phyloP scores from a whole-genome alignment of 768 basidiomycete species.

The Termitomyces sp. region DNA sequence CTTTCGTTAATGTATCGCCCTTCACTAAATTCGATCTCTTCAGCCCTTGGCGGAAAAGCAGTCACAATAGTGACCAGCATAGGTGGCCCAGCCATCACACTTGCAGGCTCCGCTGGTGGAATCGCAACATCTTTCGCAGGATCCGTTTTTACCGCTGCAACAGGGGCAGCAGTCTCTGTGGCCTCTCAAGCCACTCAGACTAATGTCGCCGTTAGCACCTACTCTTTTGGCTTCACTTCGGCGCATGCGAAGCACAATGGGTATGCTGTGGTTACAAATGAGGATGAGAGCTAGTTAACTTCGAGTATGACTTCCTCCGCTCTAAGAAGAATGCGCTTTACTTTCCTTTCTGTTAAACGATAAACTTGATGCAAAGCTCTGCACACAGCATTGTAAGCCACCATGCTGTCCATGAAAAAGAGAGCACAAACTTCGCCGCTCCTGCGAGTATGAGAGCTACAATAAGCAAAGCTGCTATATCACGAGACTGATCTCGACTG shows the following conservation, averaged over 20 bases:
- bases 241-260: constrained; percentile 16
- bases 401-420: neutral
- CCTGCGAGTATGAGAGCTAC: constrained; percentile 57
- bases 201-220: constrained; percentile 20
- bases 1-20: constrained; percentile 4
- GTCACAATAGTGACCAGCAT: constrained; percentile 52
- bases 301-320: constrained; percentile 82
- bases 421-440: constrained; percentile 46
- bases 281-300: constrained; percentile 27
- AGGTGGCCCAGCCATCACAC: constrained; percentile 56
- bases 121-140: constrained; percentile 49
- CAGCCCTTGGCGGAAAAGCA: constrained; percentile 51
- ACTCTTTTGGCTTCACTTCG: constrained; percentile 21
- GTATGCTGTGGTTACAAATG: no score
- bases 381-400: constrained; percentile 8
- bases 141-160: constrained; percentile 46
- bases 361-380: constrained; percentile 75
- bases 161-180: constrained; percentile 7
- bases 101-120: constrained; percentile 40
- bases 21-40: constrained; percentile 13
- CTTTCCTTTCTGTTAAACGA: constrained; percentile 49
- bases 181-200: constrained; percentile 14
- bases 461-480: constrained; percentile 63
- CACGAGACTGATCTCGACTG: constrained; percentile 51
- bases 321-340: constrained; percentile 57